Base-by-base conservation (phyloP, 1,284 basidiomycete genomes). In the Microbotryum silenes-acaulis region DNA sequence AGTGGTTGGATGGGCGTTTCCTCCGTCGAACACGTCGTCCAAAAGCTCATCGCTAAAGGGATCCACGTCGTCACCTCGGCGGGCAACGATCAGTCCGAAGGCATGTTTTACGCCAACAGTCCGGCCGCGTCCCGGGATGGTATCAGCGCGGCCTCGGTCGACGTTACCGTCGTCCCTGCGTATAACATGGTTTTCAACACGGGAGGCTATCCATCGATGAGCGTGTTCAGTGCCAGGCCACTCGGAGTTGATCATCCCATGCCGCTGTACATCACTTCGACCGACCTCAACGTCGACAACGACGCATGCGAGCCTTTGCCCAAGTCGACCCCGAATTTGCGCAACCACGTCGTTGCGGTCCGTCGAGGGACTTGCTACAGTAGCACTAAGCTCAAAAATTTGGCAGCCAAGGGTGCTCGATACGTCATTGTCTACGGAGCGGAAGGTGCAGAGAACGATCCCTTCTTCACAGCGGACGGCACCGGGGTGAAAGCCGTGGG, bases 221-320 rank as follows among this genome's bases (percentile, higher is more conserved):
- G 68, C 45, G 70, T 70, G 61, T 55, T 61, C n/a, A 55, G 62
- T 1, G 59, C 69, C 1, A 51, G 27, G n/a, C 67, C 70, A 0
- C 57, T 71, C 55, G 59, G 50, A 67, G 29, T 67, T 7, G 49
- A 66, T 18, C 68, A 66, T 6, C 67, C 70, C 20, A 71, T 69
- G 62, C 56, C 61, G 18, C 31, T 74, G 21, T 74, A 73, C 67
- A 70, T 73, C 47, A 61, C 73, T 37, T 71, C 71, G 20, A 73
- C 71, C 29, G 68, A 74, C 57, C 62, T 71, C 21, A 60, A 57
- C 20, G 71, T 79, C 14, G 70, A 71, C 4, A 75, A 80, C 64
- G 83, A 84, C 68, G 82, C 82, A 2, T 84, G 83, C 73, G 68
- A 77, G 54, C 76, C 81, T 4, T 76, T 84, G 4, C 81, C 82